These are phyloP conservation scores for Phytophthora fragariaefolia DNA, from an alignment of 352 stramenopile species.

Conservation along the genomic window DNA sequence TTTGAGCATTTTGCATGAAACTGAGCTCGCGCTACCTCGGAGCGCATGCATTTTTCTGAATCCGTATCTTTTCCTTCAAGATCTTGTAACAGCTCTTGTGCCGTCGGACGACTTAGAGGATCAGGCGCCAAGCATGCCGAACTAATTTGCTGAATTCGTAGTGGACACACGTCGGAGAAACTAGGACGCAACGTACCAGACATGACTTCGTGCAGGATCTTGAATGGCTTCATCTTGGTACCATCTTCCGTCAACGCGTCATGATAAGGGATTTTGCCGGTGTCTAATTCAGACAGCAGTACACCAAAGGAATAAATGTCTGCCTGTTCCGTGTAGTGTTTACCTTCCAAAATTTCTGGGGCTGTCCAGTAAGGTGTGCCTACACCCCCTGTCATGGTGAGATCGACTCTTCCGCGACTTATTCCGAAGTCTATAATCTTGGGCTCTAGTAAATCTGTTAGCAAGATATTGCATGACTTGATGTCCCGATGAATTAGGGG, in stretches of 20 bases:
- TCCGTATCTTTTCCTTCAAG: slow-evolving; percentile 3
- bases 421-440: slow-evolving; percentile 88
- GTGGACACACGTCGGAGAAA: slow-evolving; percentile 49
- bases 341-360: slow-evolving; percentile 67
- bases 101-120: slow-evolving; percentile 13
- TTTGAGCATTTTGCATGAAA: too few relatives aligned
- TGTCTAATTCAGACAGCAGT: slow-evolving; percentile 55
- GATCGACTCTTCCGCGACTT: slow-evolving; percentile 32
- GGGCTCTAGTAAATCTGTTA: slow-evolving; percentile 67
- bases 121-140: slow-evolving; percentile 29
- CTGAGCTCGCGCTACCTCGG: too few relatives aligned
- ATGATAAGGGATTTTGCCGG: slow-evolving; percentile 35
- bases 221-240: slow-evolving; percentile 35
- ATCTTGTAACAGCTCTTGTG: slow-evolving; percentile 11
- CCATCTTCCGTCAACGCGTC: slow-evolving; percentile 25
- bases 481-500: slow-evolving; percentile 45
- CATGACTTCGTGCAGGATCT: slow-evolving; percentile 53
- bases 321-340: slow-evolving; percentile 57
- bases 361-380: slow-evolving; percentile 86
- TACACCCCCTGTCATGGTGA: slow-evolving; percentile 65
- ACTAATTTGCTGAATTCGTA: slow-evolving; percentile 29
- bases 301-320: slow-evolving; percentile 80
- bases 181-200: slow-evolving; percentile 45
- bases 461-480: slow-evolving; percentile 67
- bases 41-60: background rate